Evolutionary conservation across 2,329 filamentous ascomycete species (phyloP).

Genomic region (Colletotrichum filicis): DNA sequence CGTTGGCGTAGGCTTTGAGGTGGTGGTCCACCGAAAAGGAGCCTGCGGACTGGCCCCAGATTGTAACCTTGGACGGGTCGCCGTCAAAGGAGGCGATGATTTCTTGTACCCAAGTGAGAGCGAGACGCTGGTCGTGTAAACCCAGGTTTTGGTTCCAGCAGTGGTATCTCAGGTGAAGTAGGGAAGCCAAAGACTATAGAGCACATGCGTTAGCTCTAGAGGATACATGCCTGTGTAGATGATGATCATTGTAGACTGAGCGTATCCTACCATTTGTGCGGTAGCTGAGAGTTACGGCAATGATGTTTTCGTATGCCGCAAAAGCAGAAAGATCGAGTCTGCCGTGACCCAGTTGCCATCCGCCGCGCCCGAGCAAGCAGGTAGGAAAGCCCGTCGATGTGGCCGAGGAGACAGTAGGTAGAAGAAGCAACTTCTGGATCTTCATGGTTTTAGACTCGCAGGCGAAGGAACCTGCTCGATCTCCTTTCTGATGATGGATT

Average conservation of each 20-base stretch:
- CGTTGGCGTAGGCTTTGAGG: conserved; percentile 37
- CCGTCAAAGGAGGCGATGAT: conserved; percentile 45
- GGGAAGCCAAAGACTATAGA: conserved; percentile 38
- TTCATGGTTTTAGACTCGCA: neutral
- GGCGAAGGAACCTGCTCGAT: neutral
- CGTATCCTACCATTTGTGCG: conserved; percentile 38
- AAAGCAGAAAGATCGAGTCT: conserved; percentile 39
- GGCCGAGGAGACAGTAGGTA: neutral
- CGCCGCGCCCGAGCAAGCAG: conserved; percentile 24
- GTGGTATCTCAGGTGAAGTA: neutral
- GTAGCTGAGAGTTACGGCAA: conserved; percentile 42
- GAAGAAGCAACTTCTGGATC: neutral
- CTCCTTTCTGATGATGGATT: too few species aligned
- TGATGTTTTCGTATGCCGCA: conserved; percentile 41
- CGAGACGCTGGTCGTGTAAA: conserved; percentile 42
- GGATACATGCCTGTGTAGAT: neutral
- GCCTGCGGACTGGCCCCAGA: conserved; percentile 47
- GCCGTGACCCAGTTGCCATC: conserved; percentile 40
- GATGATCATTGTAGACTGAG: neutral
- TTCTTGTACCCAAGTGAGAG: conserved; percentile 46
- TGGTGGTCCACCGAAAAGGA: conserved; percentile 40
- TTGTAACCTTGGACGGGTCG: conserved; percentile 43
- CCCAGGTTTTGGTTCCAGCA: conserved; percentile 38
- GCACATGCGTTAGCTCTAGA: neutral
- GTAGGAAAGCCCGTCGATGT: neutral